These are phyloP conservation scores for Eimeria sp. DNA, from an alignment of 169 alveolate genomes.

Conservation along the genomic window DNA sequence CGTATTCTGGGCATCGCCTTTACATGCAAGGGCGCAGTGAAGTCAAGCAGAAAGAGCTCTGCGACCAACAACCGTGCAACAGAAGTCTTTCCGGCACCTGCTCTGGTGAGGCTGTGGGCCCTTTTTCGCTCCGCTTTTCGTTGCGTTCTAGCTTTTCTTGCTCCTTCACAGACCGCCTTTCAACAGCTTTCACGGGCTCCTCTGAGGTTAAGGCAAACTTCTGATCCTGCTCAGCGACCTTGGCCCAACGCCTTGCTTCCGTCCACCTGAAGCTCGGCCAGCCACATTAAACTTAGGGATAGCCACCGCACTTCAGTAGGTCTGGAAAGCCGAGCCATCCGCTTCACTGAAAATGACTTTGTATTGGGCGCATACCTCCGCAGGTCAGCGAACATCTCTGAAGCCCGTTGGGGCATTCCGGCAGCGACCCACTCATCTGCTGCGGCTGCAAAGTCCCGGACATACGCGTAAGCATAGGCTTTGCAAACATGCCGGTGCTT, in stretches of 20 bases:
- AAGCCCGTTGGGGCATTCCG: conserved; percentile 83
- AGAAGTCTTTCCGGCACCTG: neutral
- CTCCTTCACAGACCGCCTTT: neutral
- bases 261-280: conserved; percentile 75
- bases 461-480: conserved; percentile 57
- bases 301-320: neutral
- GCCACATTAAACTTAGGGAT: neutral
- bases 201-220: neutral
- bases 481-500: conserved; percentile 44
- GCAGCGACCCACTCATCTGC: conserved; percentile 85
- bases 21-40: neutral
- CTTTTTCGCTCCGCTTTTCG: neutral
- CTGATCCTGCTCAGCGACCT: conserved; percentile 2
- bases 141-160: neutral
- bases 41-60: neutral
- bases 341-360: neutral
- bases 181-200: neutral
- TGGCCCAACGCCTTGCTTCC: conserved; percentile 78
- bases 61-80: neutral
- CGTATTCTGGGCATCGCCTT: neutral
- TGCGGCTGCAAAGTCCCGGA: conserved; percentile 87
- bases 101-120: neutral
- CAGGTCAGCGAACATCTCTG: conserved; percentile 87
- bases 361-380: conserved; percentile 86
- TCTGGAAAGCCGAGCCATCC: neutral